These are phyloP conservation scores for Microcyclospora tardicrescens DNA, from an alignment of 2,329 filamentous ascomycete genomes.

Conservation along the genomic window DNA sequence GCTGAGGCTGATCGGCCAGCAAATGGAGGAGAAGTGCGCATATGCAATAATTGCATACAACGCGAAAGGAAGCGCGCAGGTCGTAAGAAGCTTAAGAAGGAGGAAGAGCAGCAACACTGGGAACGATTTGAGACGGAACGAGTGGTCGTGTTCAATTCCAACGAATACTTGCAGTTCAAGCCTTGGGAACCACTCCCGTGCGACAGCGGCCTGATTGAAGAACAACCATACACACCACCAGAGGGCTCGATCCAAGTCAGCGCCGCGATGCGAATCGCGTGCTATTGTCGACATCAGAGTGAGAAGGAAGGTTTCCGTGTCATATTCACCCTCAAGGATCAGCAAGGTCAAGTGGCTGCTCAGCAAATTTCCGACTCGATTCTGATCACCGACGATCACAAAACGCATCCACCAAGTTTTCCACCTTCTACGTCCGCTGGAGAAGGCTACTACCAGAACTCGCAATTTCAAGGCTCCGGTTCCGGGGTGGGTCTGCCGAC, in stretches of 20 bases:
- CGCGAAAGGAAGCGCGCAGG: slow-evolving; percentile 83
- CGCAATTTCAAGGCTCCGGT: slow-evolving; percentile 6
- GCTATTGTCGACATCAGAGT: slow-evolving; percentile 88
- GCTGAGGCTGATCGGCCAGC: slow-evolving; percentile 58
- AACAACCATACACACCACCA: slow-evolving; percentile 22
- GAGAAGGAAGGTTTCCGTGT: slow-evolving; percentile 89
- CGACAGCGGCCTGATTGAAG: slow-evolving; percentile 12
- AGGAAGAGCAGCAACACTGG: slow-evolving; percentile 84
- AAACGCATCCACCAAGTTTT: slow-evolving; percentile 49
- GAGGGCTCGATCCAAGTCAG: slow-evolving; percentile 63
- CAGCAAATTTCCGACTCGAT: slow-evolving; percentile 80
- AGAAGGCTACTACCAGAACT: slow-evolving; percentile 15
- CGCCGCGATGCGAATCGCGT: slow-evolving; percentile 88
- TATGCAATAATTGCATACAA: slow-evolving; percentile 82
- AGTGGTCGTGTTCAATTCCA: slow-evolving; percentile 83
- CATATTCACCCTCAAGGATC: slow-evolving; percentile 88
- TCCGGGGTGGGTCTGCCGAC: slow-evolving; percentile 18
- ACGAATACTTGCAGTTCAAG: slow-evolving; percentile 75
- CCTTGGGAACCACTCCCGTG: slow-evolving; percentile 33
- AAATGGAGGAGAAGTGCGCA: slow-evolving; percentile 86
- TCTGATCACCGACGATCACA: slow-evolving; percentile 97
- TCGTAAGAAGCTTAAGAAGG: slow-evolving; percentile 85
- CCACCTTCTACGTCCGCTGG: slow-evolving; percentile 17
- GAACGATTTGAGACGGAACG: slow-evolving; percentile 65
- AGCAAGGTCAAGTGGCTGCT: slow-evolving; percentile 59